Base-by-base conservation (phyloP, 2,329 filamentous ascomycete genomes). In the Clarireedia homoeocarpa region DNA sequence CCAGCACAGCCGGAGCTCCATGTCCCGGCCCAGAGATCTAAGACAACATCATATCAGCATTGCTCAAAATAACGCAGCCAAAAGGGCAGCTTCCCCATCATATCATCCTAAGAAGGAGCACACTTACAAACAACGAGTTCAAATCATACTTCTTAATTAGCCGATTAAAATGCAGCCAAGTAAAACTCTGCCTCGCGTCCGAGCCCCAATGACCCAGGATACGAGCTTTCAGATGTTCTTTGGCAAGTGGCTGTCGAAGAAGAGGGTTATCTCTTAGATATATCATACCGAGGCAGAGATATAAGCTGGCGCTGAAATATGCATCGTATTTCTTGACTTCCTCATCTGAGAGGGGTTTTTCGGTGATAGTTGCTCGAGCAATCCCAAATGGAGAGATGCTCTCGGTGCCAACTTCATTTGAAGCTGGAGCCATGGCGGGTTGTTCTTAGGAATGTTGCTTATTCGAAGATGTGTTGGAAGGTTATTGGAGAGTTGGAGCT, bases 41-140 rank as follows among this genome's bases (percentile, higher is more conserved):
- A 63, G 89, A 77, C 30, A 81, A 87, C 71, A 90, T 91, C 71
- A 87, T 89, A 76, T 91, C 89, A 58, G 91, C 74, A 36, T 86
- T 84, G 71, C 91, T 91, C 77, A 89, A 86, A 72, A 91, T 87
- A 74, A 90, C 88, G 70, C 84, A 91, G 34, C 86, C 88, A 71
- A 91, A 91, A 57, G 86, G 84, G 30, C 4, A 34, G 12, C 30
- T 4, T 34, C 10, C 20, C 20, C 1, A 34, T 34, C 30, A 34
- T 4, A 9, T 34, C 30, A 12, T 20, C 20, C 20, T 4, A 12
- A 14, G 30, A 34, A 34, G 12, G 10, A 34, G 30, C 9, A 14
- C 10, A 34, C 30, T 34, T 34, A 34, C 30, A 69, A 88, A 91
- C 63, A 89, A 77, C 30, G 81, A 78, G 65, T 91, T 78, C 50